Base-by-base conservation (phyloP, 148 eudicot species). In the Rhododendron ovatum region DNA sequence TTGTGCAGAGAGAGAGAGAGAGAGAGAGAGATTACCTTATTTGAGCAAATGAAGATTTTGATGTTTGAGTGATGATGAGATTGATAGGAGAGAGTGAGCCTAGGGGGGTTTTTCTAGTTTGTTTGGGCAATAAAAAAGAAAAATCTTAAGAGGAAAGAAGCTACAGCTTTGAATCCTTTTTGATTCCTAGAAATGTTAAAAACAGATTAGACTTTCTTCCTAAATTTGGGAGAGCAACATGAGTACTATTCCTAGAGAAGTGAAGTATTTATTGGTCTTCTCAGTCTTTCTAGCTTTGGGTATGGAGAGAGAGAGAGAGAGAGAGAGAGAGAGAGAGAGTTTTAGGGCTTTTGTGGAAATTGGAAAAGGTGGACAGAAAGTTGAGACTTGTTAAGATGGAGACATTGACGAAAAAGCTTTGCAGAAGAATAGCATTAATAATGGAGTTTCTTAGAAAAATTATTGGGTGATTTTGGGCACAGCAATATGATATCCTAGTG, bases 401-500 rank as follows among this genome's bases (percentile, higher is more conserved):
- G 14, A 9, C 22, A 1, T 6, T 17, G 79, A 15, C 45, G 45
- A 41, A 37, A 76, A 39, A 24, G 63, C 2, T 8, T 41, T 39
- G 14, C 9, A 41, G 28, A 20, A 24, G 15, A 77, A 22, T 5
- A 43, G 26, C 14, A 41, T n/a, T 22, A 43, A 13, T 8, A 8
- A 1, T 22, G 7, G 2, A 0, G 28, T 4, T 9, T 22, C 10
- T 35, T 55, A 20, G 39, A 4, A 17, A 17, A 17, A 55, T 5
- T 55, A 55, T 17, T 55, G 22, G 61, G 61, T 55, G 61, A 0
- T 15, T 3, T 6, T 14, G 20, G 59, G 5, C 1, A 55, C 7
- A 1, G 7, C 0, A 7, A 1, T 1, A 4, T 55, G 7, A 0
- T 17, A 0, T 1, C 0, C 20, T 7, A 5, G 0, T 5, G 18